Conservation (phyloP, 1,284 basidiomycete species). For the Polyporus tsugae region DNA sequence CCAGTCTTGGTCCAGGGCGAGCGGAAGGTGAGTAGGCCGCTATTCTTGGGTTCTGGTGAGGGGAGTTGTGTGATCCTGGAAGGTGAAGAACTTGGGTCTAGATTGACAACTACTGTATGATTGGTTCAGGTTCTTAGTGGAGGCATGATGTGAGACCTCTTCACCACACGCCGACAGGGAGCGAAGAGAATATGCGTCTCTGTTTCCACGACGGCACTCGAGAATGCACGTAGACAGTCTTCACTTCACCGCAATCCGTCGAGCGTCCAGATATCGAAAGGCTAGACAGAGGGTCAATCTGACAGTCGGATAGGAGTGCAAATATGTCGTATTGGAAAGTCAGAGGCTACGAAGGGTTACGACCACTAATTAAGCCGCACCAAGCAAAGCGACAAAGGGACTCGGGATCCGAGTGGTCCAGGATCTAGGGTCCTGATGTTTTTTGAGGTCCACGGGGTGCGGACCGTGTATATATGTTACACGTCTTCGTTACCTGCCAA, state of each 20-base stretch:
- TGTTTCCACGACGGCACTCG: too few relatives aligned
- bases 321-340: too few relatives aligned
- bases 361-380: neutral
- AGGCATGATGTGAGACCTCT: too few relatives aligned
- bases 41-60: neutral
- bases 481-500: conserved; percentile 6
- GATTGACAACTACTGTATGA: neutral
- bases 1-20: neutral
- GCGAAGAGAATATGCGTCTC: neutral
- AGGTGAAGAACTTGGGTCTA: neutral
- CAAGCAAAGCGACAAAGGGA: neutral
- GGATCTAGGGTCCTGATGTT: neutral
- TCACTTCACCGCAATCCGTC: too few relatives aligned
- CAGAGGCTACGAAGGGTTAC: neutral
- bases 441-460: neutral
- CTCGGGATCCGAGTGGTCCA: neutral
- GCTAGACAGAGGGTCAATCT: too few relatives aligned
- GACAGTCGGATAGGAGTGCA: too few relatives aligned
- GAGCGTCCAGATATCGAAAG: too few relatives aligned
- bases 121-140: neutral
- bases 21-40: conserved; percentile 1
- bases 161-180: neutral
- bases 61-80: neutral
- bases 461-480: neutral
- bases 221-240: too few relatives aligned